Conservation (phyloP, 2,329 filamentous ascomycete species). For the Byssoonygena ceratinophila region DNA sequence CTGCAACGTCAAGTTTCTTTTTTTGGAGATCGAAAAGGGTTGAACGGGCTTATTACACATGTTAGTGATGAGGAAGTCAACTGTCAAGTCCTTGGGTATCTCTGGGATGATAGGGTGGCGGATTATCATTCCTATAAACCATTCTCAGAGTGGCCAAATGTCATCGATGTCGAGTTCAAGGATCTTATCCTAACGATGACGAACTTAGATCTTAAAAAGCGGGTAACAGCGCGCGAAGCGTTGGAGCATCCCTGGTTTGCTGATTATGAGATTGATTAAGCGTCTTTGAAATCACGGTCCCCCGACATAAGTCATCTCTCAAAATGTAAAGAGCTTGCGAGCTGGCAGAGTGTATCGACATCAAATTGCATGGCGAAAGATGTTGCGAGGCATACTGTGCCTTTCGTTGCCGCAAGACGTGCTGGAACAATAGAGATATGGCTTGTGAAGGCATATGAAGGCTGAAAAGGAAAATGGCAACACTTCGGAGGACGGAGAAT, state of each 20-base stretch:
- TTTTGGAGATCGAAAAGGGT: slow-evolving; percentile 36
- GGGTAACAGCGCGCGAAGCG: slow-evolving; percentile 23
- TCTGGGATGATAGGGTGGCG: slow-evolving; percentile 26
- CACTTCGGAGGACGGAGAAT: too few species aligned
- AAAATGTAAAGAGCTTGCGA: too few species aligned
- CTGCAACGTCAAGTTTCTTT: slow-evolving; percentile 39
- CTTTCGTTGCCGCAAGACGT: too few species aligned
- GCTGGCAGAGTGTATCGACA: too few species aligned
- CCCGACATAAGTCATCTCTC: too few species aligned
- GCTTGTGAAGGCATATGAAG: too few species aligned
- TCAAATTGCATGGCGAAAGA: too few species aligned
- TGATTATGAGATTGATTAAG: too few species aligned
- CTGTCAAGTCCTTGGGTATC: slow-evolving; percentile 24
- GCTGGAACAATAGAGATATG: too few species aligned
- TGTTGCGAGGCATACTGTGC: too few species aligned
- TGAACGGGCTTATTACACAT: slow-evolving; percentile 24
- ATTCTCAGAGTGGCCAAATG: slow-evolving; percentile 26
- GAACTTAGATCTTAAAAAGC: slow-evolving; percentile 24
- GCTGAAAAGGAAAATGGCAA: too few species aligned
- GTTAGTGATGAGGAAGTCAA: slow-evolving; percentile 27
- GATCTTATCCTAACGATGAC: slow-evolving; percentile 23
- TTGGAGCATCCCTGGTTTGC: slow-evolving; percentile 25
- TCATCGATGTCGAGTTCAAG: slow-evolving; percentile 23
- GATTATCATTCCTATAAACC: slow-evolving; percentile 26
- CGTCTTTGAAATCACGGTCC: too few species aligned